phyloP scores from a whole-genome alignment of 164 flowering plant genomes.

The Aristolochia fimbriata region DNA sequence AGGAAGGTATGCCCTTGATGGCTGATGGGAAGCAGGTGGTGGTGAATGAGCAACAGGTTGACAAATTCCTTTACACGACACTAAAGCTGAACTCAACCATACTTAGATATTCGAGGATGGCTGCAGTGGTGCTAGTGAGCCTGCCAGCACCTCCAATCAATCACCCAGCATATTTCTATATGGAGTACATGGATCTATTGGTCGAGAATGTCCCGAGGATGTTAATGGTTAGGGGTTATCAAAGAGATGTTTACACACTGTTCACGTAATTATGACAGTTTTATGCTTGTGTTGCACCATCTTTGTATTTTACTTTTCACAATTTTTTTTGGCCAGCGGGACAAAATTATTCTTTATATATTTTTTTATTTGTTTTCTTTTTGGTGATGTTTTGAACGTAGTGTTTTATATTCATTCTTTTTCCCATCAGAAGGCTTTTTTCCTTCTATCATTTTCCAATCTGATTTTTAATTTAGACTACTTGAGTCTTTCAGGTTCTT shows the following conservation, averaged over 20 bases:
- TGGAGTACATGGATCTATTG: constrained; percentile 96
- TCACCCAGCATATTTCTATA: constrained; percentile 90
- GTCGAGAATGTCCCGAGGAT: constrained; percentile 91
- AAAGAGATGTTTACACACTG: constrained; percentile 90
- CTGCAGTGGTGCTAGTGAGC: constrained; percentile 94
- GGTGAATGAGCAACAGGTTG: constrained; percentile 83
- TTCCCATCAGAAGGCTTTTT: no score
- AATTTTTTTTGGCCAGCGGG: no score
- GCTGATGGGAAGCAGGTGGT: constrained; percentile 71
- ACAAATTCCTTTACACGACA: constrained; percentile 85
- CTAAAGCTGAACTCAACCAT: constrained; percentile 88
- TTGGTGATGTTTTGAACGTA: no score
- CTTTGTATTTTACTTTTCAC: no score
- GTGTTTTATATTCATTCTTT: no score
- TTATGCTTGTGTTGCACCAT: no score
- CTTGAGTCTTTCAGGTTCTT: no score
- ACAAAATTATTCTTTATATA: no score
- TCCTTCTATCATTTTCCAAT: no score
- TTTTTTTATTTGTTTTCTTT: no score
- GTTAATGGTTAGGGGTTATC: constrained; percentile 88
- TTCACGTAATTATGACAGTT: constrained; percentile 48
- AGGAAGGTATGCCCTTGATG: constrained; percentile 43
- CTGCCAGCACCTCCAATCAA: constrained; percentile 82
- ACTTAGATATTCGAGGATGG: constrained; percentile 88
- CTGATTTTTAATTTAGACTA: no score